phyloP scores from a whole-genome alignment of 2,329 filamentous ascomycete genomes.

The Penicillium concentricum region DNA sequence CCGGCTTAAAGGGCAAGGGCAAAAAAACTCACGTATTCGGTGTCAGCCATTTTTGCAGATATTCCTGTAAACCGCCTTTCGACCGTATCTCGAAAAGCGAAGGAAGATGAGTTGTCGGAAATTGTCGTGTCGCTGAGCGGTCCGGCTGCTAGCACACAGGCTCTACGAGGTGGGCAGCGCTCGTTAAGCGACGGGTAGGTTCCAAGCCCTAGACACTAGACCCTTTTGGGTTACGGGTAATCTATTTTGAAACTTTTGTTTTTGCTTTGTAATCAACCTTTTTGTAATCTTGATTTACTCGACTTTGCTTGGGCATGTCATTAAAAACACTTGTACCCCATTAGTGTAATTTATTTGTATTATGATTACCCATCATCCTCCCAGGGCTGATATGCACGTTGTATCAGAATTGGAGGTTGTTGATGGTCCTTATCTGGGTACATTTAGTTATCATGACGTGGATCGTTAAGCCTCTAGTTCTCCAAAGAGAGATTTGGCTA shows the following conservation, averaged over 20 bases:
- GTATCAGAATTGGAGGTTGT: not conserved
- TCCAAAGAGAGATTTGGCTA: constrained; percentile 1
- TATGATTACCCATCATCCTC: not conserved
- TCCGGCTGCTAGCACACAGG: constrained; percentile 29
- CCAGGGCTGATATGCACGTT: not conserved
- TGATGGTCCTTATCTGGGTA: not conserved
- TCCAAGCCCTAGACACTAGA: constrained; percentile 39
- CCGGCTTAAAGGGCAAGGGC: not conserved
- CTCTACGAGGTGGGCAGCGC: constrained; percentile 37
- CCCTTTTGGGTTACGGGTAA: constrained; percentile 21
- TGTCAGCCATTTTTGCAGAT: constrained; percentile 77
- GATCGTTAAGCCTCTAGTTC: not conserved
- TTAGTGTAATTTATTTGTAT: not conserved
- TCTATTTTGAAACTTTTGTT: constrained; percentile 1
- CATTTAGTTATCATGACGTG: not conserved
- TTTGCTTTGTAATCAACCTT: not conserved
- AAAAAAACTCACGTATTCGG: constrained; percentile 72
- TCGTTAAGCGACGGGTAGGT: constrained; percentile 47
- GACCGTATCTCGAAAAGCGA: constrained; percentile 49
- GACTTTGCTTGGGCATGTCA: not conserved
- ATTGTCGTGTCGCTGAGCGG: constrained; percentile 41
- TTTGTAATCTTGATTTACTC: not conserved
- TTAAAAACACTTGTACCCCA: not conserved
- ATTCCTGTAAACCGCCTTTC: constrained; percentile 46
- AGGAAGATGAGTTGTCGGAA: constrained; percentile 37